Base-by-base conservation (phyloP, 2,329 filamentous ascomycete genomes). In the Lasiodiplodia citricola region DNA sequence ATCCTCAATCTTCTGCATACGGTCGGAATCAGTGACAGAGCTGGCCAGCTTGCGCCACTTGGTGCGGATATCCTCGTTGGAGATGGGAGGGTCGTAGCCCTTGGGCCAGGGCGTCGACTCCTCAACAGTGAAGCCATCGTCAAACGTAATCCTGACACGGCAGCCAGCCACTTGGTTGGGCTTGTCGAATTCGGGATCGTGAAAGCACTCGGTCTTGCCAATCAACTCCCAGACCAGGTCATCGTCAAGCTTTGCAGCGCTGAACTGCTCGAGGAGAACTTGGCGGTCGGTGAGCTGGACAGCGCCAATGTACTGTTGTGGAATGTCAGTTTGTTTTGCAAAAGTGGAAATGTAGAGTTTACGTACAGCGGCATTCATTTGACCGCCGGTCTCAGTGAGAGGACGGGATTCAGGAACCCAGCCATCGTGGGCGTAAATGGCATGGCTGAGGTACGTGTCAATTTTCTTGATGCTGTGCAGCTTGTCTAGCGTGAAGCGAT, bases 261-360 rank as follows among this genome's bases (percentile, higher is more conserved):
- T 68, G 67, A 80, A 83, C 41, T 81, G 75, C 1, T 72, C 72
- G 6, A 75, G 72, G 2, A 80, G 70, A 1, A 82, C 80, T 31
- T 79, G 70, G 3, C 71, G 70, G 68, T 83, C 79, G 6, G 82
- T 74, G 4, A 83, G 69, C 64, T 83, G 80, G 4, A 73, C 75
- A 0, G 77, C 81, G 1, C 75, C 76, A 13, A 77, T 73, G 69
- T 81, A 83, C 28, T 52, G 10, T 13, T 10, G 13, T 52, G 6
- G 3, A n/a, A n/a, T 25, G 50, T 52, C 50, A 52, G 50, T 2
- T 25, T n/a, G 18, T 21, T 3, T 52, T 11, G 8, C 3, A 21
- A 4, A 0, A 11, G 50, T 25, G 2, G 0, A 28, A 11, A 13
- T 52, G 18, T 5, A 23, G 11, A 1, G 21, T 11, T 11, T 8